Evolutionary conservation across 768 basidiomycete species (phyloP).

Genomic region (Tephrocybe sp.): DNA sequence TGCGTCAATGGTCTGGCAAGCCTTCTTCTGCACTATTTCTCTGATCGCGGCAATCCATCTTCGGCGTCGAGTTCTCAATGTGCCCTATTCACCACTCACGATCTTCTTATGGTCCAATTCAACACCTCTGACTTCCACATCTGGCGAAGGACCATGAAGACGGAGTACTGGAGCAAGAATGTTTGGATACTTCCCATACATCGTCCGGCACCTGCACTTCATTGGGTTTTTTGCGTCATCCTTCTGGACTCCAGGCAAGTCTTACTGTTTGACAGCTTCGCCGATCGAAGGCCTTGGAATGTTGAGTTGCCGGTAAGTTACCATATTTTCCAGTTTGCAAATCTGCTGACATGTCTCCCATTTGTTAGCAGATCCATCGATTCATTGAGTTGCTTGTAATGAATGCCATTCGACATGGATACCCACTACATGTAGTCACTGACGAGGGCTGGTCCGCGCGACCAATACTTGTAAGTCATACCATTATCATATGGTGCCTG

Average conservation of each 20-base stretch:
- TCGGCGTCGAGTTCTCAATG: neutral
- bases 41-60: too few species aligned
- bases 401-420: too few species aligned
- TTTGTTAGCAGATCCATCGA: conserved; percentile 14
- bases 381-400: conserved; percentile 12
- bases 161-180: conserved; percentile 27
- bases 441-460: conserved; percentile 12
- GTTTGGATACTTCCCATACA: conserved; percentile 39
- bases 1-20: conserved; percentile 25
- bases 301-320: conserved; percentile 9
- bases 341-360: too few species aligned
- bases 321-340: too few species aligned
- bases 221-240: conserved; percentile 33
- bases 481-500: neutral
- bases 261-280: conserved; percentile 32
- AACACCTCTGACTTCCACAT: conserved; percentile 15
- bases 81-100: conserved; percentile 18
- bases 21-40: conserved; percentile 13
- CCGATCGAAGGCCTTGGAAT: conserved; percentile 3
- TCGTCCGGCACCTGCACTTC: conserved; percentile 13
- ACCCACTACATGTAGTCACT: conserved; percentile 3
- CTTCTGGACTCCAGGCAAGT: conserved; percentile 12
- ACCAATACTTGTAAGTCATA: neutral
- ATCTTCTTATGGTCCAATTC: conserved; percentile 18
- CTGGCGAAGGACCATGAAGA: conserved; percentile 17